These are phyloP conservation scores for Aspergillus ellipticus DNA, from an alignment of 495 filamentous ascomycete genomes.

Conservation along the genomic window DNA sequence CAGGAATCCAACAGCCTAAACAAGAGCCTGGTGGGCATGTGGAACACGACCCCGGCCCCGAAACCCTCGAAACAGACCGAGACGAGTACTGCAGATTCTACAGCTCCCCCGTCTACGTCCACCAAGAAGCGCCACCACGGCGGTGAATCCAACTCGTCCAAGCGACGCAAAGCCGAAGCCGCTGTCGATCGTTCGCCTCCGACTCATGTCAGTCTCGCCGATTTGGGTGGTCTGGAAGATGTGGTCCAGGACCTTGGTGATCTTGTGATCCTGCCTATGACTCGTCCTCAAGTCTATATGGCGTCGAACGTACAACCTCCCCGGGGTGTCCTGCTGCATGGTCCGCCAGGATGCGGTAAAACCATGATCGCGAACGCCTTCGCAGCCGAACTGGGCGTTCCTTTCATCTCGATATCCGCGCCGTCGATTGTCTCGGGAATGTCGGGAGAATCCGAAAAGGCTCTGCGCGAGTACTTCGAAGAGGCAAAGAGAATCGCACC, in stretches of 20 bases:
- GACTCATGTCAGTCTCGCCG: slow-evolving; percentile 67
- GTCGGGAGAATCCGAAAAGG: slow-evolving; percentile 96
- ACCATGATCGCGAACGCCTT: slow-evolving; percentile 91
- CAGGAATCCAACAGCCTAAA: slow-evolving; percentile 70
- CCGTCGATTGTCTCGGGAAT: slow-evolving; percentile 89
- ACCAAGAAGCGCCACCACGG: slow-evolving; percentile 54
- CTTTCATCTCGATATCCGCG: slow-evolving; percentile 84
- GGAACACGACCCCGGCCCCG: slow-evolving; percentile 56
- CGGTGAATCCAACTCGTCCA: slow-evolving; percentile 61
- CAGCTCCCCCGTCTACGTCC: slow-evolving; percentile 20
- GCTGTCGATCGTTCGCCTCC: slow-evolving; percentile 65
- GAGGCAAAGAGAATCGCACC: slow-evolving; percentile 85
- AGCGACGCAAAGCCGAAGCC: slow-evolving; percentile 59
- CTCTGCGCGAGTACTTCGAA: slow-evolving; percentile 83
- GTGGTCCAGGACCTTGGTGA: slow-evolving; percentile 74
- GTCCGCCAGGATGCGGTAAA: slow-evolving; percentile 93
- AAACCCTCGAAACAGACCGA: slow-evolving; percentile 35
- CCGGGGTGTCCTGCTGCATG: slow-evolving; percentile 86
- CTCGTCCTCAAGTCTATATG: slow-evolving; percentile 61
- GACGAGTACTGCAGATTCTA: slow-evolving; percentile 19
- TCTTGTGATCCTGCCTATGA: slow-evolving; percentile 78
- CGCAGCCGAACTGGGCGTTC: slow-evolving; percentile 77
- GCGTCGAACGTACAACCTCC: slow-evolving; percentile 63
- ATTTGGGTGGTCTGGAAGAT: slow-evolving; percentile 82
- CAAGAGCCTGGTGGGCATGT: slow-evolving; percentile 65